Base-by-base conservation (phyloP, 495 filamentous ascomycete genomes). In the Hyphodiscus hymeniophilus region DNA sequence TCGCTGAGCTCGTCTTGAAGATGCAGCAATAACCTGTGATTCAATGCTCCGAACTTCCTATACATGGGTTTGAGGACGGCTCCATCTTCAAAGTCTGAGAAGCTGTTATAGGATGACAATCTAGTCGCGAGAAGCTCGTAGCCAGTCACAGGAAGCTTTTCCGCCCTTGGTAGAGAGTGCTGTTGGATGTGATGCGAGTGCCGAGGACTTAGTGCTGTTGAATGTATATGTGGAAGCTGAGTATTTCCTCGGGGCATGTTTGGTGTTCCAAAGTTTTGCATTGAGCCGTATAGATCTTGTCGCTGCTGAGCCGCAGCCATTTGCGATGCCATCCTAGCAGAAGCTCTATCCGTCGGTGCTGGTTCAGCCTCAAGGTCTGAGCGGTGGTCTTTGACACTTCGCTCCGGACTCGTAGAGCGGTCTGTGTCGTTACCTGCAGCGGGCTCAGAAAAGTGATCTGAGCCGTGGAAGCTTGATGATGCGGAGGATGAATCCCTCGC, bases 1-100 rank as follows among this genome's bases (percentile, higher is more conserved):
- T 91, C 84, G 1, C 77, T 71, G 32, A 94, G 79, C 60, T 94
- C 88, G 58, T 92, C 87, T 65, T 94, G 90, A 1, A 96, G 76
- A 57, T 92, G 79, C 2, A 96, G 70, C 2, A 96, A 72, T 11
- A 94, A 69, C 15, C 91, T 82, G 59, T 94, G 87, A 57, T 95
- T 94, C 3, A 95, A 66, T 7, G 75, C 72, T 58, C 85, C 84
- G 57, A 96, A 96, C 49, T 84, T 84, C 30, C 89, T 81, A 63
- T 94, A 95, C 13, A 96, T 75, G 6, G 87, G 87, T 8, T 72
- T 74, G 24, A 83, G 70, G 10, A 26, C 41, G 10, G n/a, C 15
- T 36, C 51, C 48, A 32, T 42, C 21, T 15, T 57, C 54, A 17
- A 21, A 8, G 2, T 58, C 50, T 20, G 17, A 30, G 13, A 23